Conservation (phyloP, 331 rosid species). For the Quercus lobata region DNA sequence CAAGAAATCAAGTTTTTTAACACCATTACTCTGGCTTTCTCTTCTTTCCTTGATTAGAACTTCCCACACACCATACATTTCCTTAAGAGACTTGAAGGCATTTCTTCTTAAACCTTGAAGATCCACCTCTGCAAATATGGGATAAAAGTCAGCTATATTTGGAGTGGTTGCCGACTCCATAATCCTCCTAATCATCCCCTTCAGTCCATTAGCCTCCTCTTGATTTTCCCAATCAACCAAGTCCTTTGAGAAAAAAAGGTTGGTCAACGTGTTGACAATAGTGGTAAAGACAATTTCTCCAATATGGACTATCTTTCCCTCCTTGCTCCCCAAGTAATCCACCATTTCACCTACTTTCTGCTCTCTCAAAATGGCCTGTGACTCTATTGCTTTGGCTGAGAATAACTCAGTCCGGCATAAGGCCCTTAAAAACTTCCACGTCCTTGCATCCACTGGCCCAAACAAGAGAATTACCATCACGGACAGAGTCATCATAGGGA, state of each 20-base stretch:
- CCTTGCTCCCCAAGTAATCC: neutral
- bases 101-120: constrained; percentile 12
- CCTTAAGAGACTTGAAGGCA: neutral
- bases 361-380: constrained; percentile 7
- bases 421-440: neutral
- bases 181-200: neutral
- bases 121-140: neutral
- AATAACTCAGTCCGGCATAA: constrained; percentile 10
- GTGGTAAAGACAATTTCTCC: constrained; percentile 5
- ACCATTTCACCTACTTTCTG: constrained; percentile 9
- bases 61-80: neutral
- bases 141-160: constrained; percentile 15
- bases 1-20: too few relatives aligned
- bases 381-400: constrained; percentile 5
- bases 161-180: constrained; percentile 5
- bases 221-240: neutral
- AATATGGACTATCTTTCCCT: constrained; percentile 6
- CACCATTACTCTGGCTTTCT: too few relatives aligned
- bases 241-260: constrained; percentile 14
- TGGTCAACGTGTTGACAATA: constrained; percentile 6
- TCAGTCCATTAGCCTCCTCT: neutral
- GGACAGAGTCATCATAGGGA: too few relatives aligned
- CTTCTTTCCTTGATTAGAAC: too few relatives aligned
- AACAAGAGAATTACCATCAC: too few relatives aligned
- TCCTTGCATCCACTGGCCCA: too few relatives aligned